Base-by-base conservation (phyloP, 75 land plant genomes). In the Chamaecyparis obtusa region DNA sequence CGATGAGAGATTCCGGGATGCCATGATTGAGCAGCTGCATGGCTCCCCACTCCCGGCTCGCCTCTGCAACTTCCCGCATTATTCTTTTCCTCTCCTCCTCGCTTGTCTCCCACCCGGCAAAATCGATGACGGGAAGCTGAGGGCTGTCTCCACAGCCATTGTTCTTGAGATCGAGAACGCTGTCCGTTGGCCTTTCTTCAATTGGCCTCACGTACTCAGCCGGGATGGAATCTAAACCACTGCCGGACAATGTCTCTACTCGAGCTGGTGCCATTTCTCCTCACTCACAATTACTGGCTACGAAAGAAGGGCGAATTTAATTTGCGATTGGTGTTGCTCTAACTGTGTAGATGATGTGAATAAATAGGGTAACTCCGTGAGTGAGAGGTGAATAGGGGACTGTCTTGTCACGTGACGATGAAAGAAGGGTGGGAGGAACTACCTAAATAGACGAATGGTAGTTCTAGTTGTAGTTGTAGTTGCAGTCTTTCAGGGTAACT, bases 11-110 rank as follows among this genome's bases (percentile, higher is more conserved):
- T 0, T 75, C 16, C 0, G 78, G 36, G 39, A 75, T 75, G 19
- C 78, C 78, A 6, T 75, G 78, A 33, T 75, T 75, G 15, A 75
- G 35, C 19, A 87, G 60, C 49, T 87, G 88, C 36, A 87, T 85
- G 88, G 85, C 86, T 17, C 88, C 88, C 88, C 88, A 87, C 16
- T 87, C 87, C 30, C 54, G 37, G 21, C 67, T 49, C 44, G 87
- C 88, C 33, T 32, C n/a, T 16, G 64, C 87, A 0, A 87, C 32
- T 24, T 87, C n/a, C 21, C 32, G 27, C 86, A 36, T 15, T 21
- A 44, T 41, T 11, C 9, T 44, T 71, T 39, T 46, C 35, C 83
- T 16, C 19, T 84, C 43, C 19, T 84, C 35, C 21, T 30, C 30
- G 46, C 83, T 35, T 3, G 13, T 41, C 1, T 54, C 37, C 85